Base-by-base conservation (phyloP, 305 asterid species). In the Petunia hybrid region DNA sequence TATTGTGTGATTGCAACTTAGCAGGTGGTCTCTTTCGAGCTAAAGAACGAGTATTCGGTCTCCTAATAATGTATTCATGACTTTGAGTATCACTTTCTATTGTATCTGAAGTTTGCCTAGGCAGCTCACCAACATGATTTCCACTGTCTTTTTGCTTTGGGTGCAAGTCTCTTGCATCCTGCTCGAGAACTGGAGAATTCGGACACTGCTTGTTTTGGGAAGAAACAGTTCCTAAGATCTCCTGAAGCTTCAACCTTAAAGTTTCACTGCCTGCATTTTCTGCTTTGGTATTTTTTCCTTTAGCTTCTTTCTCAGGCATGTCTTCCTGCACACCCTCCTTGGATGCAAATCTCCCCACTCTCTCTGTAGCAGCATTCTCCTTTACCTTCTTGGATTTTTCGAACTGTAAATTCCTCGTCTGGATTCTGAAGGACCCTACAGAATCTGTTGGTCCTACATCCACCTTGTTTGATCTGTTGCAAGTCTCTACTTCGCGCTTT, bases 81-180 rank as follows among this genome's bases (percentile, higher is more conserved):
- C 61, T 83, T 80, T 92, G 90, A 40, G 98, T 91, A 87, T 94
- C 94, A 84, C 88, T 91, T 91, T 94, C 98, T 85, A 92, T 94
- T 71, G 97, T 89, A 80, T 94, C 98, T 13, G 97, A 94, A 83
- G 81, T 87, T 80, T 64, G 91, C 84, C 81, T 89, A 64, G 84
- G 84, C 31, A 22, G 31, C 88, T 84, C 90, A 64, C 46, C 85
- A 62, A 63, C 82, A 80, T 88, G 88, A 83, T 82, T 60, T 66
- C 42, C 67, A 53, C 43, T 16, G 53, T 12, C 46, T 66, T 51
- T 39, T 14, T 65, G 22, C 41, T 55, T 59, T 67, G 82, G 66
- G 35, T 66, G 39, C 12, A 67, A 16, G 81, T 80, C 83, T 78
- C 85, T 85, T 77, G 74, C 80, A 63, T 82, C 86, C 66, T 39